Conservation (phyloP, 176 grass and related monocot species). For the Triticum monococcum region DNA sequence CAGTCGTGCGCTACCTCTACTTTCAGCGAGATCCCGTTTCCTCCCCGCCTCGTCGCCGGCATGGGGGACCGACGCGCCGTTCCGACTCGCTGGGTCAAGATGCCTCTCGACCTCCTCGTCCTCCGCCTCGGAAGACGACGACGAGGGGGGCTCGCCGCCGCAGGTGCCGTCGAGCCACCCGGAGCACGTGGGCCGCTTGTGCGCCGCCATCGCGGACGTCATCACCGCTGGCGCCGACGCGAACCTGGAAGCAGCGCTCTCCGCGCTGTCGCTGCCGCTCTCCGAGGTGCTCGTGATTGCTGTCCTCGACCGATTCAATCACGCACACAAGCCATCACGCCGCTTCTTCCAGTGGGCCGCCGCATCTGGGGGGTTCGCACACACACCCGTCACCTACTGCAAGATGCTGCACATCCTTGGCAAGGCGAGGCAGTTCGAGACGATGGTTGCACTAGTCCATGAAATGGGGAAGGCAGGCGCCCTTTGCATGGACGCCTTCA, state of each 20-base stretch:
- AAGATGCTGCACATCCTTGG: conserved; percentile 72
- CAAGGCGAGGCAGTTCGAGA: conserved; percentile 74
- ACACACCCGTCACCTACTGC: conserved; percentile 60
- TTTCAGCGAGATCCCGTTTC: conserved; percentile 17
- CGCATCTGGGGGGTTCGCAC: conserved; percentile 24
- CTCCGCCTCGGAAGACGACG: neutral
- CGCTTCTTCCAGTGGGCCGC: conserved; percentile 67
- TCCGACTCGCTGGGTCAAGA: neutral
- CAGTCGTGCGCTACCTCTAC: neutral
- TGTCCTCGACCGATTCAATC: conserved; percentile 52
- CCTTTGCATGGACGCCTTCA: conserved; percentile 80
- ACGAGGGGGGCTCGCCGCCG: neutral
- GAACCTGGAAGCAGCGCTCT: conserved; percentile 47
- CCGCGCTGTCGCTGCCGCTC: conserved; percentile 35
- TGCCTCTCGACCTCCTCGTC: conserved; percentile 22
- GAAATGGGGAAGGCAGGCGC: conserved; percentile 64
- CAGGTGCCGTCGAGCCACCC: neutral
- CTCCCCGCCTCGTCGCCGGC: neutral
- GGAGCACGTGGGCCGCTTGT: conserved; percentile 41
- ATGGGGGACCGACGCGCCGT: neutral
- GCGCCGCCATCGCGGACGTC: conserved; percentile 57
- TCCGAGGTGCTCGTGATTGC: conserved; percentile 47
- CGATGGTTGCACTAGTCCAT: conserved; percentile 59
- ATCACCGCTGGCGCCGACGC: conserved; percentile 22
- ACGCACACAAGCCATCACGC: conserved; percentile 45